Evolutionary conservation across 345 rosid species (phyloP).

Genomic region (Iberis pinnata): DNA sequence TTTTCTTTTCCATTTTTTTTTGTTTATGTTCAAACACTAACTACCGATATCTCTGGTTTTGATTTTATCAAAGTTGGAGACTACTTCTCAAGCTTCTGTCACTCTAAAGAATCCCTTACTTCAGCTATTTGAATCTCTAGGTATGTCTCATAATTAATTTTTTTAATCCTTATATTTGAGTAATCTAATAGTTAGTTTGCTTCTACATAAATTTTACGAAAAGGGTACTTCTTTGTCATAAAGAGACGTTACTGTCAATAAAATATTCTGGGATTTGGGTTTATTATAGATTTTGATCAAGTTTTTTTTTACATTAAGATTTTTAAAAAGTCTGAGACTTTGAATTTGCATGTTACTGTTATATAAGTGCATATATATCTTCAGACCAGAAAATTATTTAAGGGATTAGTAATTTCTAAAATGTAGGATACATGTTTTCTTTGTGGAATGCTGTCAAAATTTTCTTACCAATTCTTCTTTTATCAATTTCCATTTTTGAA

Average conservation of each 20-base stretch:
- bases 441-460: not conserved
- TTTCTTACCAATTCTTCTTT: slow-evolving; percentile 1
- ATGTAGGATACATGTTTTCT: not conserved
- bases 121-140: not conserved
- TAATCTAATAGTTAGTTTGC: slow-evolving; percentile 11
- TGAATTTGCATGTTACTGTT: slow-evolving; percentile 13
- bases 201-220: slow-evolving; percentile 13
- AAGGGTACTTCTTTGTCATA: too few relatives aligned
- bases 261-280: slow-evolving; percentile 11
- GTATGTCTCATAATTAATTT: not conserved
- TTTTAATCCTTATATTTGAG: not conserved
- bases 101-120: slow-evolving; percentile 1
- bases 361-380: not conserved
- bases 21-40: not conserved
- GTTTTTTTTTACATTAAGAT: not conserved
- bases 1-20: not conserved
- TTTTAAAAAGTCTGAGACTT: not conserved
- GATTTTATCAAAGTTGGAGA: not conserved
- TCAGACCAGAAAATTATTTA: not conserved
- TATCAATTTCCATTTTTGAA: not conserved
- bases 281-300: slow-evolving; percentile 12
- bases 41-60: not conserved
- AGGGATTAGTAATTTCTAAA: too few relatives aligned
- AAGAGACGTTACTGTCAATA: too few relatives aligned
- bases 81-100: slow-evolving; percentile 7